Base-by-base conservation (phyloP, 345 rosid genomes). In the Populus simonii region DNA sequence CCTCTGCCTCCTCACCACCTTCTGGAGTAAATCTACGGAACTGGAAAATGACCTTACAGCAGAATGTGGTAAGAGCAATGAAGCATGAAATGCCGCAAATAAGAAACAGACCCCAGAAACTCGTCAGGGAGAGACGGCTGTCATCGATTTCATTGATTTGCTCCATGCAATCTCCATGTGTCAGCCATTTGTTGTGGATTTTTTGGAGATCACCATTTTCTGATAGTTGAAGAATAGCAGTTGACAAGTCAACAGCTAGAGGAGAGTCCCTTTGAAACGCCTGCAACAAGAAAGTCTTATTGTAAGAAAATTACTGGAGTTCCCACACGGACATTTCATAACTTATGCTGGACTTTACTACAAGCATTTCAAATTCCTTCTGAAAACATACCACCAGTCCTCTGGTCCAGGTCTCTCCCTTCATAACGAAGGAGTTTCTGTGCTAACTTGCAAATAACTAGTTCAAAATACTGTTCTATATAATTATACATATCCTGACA, bases 261-360 rank as follows among this genome's bases (percentile, higher is more conserved):
- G 99, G 98, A 17, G 94, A 95, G 75, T 95, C 96, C 88, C 94
- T 87, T 80, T 91, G 98, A 81, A 95, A 95, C 5, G 98, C 99
- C 98, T 95, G 90, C 63, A 35, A 74, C 66, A 73, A 74, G 76
- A 43, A 83, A 72, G 55, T 63, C 12, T 7, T 35, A 45, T n/a
- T 18, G 11, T 73, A 1, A 73, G 72, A 78, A 57, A 27, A 38
- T n/a, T 36, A 13, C 6, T 2, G 36, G 66, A 23, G 18, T 62
- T 8, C 35, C 70, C 33, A 1, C 7, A 18, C n/a, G 18, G 41
- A 35, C n/a, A 66, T 35, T 66, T 66, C 43, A 29, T 66, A 29
- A 9, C 17, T 0, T 15, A n/a, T 10, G 36, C 68, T 29, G 31
- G 15, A 25, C 68, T 8, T 5, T 33, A 33, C 36, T 33, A 33